phyloP scores from a whole-genome alignment of 1,284 basidiomycete genomes.

The Veloporphyrellus conicus region DNA sequence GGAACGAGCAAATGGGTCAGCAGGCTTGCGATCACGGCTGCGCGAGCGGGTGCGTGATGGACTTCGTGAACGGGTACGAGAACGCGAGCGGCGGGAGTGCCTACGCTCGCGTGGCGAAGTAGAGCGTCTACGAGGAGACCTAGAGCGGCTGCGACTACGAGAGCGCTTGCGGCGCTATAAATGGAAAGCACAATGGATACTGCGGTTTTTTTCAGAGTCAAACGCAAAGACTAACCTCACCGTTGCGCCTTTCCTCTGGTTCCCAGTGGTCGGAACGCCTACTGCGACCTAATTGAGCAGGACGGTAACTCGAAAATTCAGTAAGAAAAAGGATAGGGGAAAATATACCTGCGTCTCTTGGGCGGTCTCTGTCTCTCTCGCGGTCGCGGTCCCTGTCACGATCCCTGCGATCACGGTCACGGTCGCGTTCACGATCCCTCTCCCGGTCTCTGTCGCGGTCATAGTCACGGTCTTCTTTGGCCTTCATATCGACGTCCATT shows the following conservation, averaged over 20 bases:
- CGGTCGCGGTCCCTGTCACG: slow-evolving; percentile 49
- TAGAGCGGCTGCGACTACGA: slow-evolving; percentile 55
- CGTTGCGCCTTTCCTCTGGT: slow-evolving; percentile 62
- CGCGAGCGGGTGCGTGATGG: slow-evolving; percentile 56
- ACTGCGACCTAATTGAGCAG: slow-evolving; percentile 33
- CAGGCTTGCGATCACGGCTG: slow-evolving; percentile 57
- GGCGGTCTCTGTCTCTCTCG: slow-evolving; percentile 46
- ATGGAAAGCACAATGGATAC: slow-evolving; percentile 8
- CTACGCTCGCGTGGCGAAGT: slow-evolving; percentile 51
- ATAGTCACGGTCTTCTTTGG: slow-evolving; percentile 65
- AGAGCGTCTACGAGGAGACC: slow-evolving; percentile 61
- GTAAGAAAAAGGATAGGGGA: not conserved
- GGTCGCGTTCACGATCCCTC: slow-evolving; percentile 46
- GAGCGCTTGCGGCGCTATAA: slow-evolving; percentile 54
- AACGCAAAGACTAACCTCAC: slow-evolving; percentile 46
- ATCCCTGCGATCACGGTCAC: slow-evolving; percentile 41
- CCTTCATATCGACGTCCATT: slow-evolving; percentile 79
- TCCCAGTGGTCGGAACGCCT: slow-evolving; percentile 72
- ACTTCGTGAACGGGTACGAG: slow-evolving; percentile 49
- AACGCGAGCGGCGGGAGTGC: slow-evolving; percentile 50
- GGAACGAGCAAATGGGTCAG: slow-evolving; percentile 69
- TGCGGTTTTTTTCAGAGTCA: not conserved
- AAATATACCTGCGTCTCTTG: slow-evolving; percentile 54
- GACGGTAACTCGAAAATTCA: not conserved
- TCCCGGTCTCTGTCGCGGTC: slow-evolving; percentile 45